Percentiles rank a stretch among this genome's conserved stretches.
These are phyloP conservation scores for Argentina anserina DNA, from an alignment of 306 rosid species.

Conservation along the genomic window DNA sequence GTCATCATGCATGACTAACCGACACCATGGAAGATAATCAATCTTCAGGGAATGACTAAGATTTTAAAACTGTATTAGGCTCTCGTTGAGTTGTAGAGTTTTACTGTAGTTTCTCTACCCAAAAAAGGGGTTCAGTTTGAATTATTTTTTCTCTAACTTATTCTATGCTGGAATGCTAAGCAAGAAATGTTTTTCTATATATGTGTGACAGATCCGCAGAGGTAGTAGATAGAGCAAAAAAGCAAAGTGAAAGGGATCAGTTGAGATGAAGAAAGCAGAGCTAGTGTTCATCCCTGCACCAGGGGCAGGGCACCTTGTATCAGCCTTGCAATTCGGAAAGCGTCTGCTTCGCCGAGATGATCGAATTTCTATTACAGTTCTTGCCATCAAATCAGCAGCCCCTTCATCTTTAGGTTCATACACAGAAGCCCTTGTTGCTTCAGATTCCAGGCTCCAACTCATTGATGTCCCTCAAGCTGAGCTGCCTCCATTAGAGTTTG, in stretches of 20 bases:
- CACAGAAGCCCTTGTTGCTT: conserved; percentile 28
- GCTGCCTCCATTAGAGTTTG: conserved; percentile 28
- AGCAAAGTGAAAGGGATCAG: neutral
- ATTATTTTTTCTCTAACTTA: too few relatives aligned
- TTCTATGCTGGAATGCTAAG: neutral
- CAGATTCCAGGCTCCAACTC: conserved; percentile 38
- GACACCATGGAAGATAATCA: too few relatives aligned
- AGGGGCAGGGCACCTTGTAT: conserved; percentile 43
- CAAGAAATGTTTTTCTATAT: neutral
- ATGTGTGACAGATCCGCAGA: neutral
- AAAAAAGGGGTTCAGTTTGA: too few relatives aligned
- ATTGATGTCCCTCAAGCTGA: conserved; percentile 45
- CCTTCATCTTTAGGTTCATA: conserved; percentile 33
- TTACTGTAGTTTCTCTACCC: neutral
- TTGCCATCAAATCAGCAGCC: conserved; percentile 30
- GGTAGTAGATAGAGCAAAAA: too few relatives aligned
- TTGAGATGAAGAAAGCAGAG: conserved; percentile 22
- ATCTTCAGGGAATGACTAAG: neutral
- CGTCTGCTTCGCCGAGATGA: conserved; percentile 24
- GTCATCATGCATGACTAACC: too few relatives aligned
- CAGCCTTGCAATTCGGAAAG: conserved; percentile 49
- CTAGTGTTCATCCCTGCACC: conserved; percentile 52
- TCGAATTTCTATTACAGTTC: conserved; percentile 39
- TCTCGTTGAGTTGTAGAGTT: neutral
- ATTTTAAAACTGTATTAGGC: neutral